phyloP scores from a whole-genome alignment of 139 green algal species.

The Closterium sp. region DNA sequence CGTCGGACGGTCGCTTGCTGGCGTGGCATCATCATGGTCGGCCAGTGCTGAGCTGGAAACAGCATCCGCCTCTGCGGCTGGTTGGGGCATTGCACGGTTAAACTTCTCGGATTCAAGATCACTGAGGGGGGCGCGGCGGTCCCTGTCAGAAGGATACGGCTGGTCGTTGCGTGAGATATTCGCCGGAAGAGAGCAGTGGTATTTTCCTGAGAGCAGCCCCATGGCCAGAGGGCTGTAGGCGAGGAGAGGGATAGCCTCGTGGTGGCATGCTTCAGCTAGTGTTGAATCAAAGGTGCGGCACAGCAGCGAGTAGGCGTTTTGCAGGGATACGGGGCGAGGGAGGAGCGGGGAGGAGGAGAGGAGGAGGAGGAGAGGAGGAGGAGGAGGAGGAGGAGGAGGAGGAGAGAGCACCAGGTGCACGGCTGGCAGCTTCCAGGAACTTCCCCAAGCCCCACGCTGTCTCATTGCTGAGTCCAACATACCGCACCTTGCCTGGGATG shows the following conservation, averaged over 20 bases:
- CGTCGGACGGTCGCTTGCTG: no score
- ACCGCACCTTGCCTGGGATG: conserved; percentile 70
- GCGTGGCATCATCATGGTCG: no score
- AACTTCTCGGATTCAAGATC: no score
- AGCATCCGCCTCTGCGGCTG: no score
- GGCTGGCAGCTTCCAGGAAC: conserved; percentile 41
- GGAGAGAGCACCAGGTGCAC: not conserved
- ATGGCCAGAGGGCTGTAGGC: conserved; percentile 61
- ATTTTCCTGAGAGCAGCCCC: conserved; percentile 75
- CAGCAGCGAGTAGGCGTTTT: conserved; percentile 74
- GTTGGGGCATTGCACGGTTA: no score
- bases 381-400: not conserved
- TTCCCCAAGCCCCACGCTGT: conserved; percentile 70
- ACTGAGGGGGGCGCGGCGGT: no score
- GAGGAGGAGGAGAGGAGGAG: not conserved
- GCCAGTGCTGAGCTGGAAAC: no score
- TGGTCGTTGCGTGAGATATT: no score
- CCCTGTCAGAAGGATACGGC: no score
- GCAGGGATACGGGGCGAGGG: conserved; percentile 62
- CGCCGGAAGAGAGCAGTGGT: no score
- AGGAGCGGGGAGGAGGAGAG: conserved; percentile 52
- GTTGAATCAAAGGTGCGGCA: conserved; percentile 62
- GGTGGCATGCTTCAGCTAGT: conserved; percentile 66
- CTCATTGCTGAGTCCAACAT: conserved; percentile 84
- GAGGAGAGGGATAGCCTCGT: conserved; percentile 64